phyloP scores from a whole-genome alignment of 768 basidiomycete genomes.

The Russula sp. region DNA sequence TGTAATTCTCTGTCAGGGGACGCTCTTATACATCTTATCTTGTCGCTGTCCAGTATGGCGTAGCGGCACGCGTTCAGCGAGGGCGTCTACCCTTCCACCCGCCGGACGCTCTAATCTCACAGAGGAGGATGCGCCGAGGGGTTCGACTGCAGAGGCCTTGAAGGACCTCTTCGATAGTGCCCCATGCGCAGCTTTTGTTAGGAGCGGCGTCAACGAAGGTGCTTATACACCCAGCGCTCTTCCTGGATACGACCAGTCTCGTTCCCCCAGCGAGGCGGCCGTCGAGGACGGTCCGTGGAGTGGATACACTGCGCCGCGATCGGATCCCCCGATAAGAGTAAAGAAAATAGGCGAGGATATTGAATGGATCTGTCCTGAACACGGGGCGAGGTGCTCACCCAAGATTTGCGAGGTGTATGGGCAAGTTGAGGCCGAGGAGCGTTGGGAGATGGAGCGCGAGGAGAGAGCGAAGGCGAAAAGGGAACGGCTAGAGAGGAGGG shows the following conservation, averaged over 20 bases:
- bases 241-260: background rate
- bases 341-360: background rate
- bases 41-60: too few species aligned
- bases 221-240: background rate
- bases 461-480: background rate
- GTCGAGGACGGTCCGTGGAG: background rate
- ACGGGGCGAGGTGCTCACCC: slow-evolving; percentile 1
- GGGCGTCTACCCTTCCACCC: background rate
- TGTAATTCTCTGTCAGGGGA: too few species aligned
- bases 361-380: slow-evolving; percentile 1
- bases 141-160: background rate
- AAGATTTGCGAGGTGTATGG: slow-evolving; percentile 7
- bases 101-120: background rate
- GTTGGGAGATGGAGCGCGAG: background rate
- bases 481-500: background rate
- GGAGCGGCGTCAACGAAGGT: background rate
- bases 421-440: background rate
- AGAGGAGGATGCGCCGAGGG: background rate
- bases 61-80: background rate
- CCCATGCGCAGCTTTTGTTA: background rate
- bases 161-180: background rate
- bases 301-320: background rate
- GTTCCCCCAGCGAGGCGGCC: too few species aligned
- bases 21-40: too few species aligned
- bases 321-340: background rate